Percentiles rank a stretch among this genome's conserved stretches.
Evolutionary conservation across 225 moss, liverwort and hornwort species (phyloP).

Genomic region (Polytrichum commune): DNA sequence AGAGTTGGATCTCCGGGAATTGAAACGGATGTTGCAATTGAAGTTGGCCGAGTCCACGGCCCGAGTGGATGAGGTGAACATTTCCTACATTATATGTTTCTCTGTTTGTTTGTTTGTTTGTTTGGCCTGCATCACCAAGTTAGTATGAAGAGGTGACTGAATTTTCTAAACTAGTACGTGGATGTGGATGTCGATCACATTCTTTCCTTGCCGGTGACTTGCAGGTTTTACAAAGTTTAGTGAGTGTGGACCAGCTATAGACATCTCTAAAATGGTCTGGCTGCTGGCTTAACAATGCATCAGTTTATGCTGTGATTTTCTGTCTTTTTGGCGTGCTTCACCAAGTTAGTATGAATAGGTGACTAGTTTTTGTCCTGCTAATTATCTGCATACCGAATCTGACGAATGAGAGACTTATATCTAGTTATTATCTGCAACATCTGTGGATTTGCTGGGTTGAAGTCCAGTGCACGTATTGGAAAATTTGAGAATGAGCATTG

Average conservation of each 20-base stretch:
- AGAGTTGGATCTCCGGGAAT: not conserved
- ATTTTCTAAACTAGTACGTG: not conserved
- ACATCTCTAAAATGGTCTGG: not conserved
- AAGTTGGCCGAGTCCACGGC: constrained; percentile 3
- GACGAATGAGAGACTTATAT: not conserved
- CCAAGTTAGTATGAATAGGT: not conserved
- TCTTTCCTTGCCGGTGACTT: too few species aligned
- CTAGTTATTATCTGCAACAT: not conserved
- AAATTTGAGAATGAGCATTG: not conserved
- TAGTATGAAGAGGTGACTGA: too few species aligned
- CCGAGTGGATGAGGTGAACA: not conserved
- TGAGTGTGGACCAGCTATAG: not conserved
- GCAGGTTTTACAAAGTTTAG: not conserved
- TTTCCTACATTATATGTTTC: not conserved
- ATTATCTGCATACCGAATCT: not conserved
- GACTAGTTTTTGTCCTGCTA: not conserved
- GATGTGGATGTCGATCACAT: not conserved
- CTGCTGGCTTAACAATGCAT: not conserved
- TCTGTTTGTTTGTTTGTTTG: not conserved
- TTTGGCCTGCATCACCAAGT: not conserved
- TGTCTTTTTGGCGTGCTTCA: not conserved
- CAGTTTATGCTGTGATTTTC: not conserved
- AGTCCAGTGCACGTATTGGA: not conserved
- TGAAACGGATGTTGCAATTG: not conserved
- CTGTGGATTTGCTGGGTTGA: not conserved